Base-by-base conservation (phyloP, 1,284 basidiomycete genomes). In the Sanguinoderma infundibulare region DNA sequence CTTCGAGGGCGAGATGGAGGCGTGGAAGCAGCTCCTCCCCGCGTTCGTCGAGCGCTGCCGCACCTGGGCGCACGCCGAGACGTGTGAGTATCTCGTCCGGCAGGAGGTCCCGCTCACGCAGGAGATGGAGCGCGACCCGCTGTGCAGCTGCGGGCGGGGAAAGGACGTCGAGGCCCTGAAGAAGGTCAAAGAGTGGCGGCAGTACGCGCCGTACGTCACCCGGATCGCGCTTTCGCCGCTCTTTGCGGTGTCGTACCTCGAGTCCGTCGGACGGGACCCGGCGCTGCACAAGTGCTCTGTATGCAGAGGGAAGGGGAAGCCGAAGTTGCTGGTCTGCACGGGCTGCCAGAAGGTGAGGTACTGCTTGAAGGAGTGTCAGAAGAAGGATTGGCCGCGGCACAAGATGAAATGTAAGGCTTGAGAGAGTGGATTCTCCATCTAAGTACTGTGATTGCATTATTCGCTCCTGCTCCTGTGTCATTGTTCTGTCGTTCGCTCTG, bases 91-190 rank as follows among this genome's bases (percentile, higher is more conserved):
- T 68, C 17, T 61, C 6, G 32, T 46, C 3, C 61, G 63, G 2
- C 74, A 74, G 3, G 59, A 35, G 4, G 69, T 78, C n/a, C 78
- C 81, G 0, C 63, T 75, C 3, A 69, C 70, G 15, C 55, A 69
- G 4, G 73, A 75, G 34, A 26, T 5, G 7, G 70, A 61, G 0
- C 68, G 70, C 30, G 72, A 69, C 30, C 79, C 82, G 0, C 72
- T 84, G 17, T 87, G 85, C 66, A 72, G 72, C 0, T 87, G 85
- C 56, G 85, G 85, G 1, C 63, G 71, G 24, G 83, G 84, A 0
- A 71, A 77, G 32, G 76, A 79, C 55, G 68, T 76, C 5, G 76
- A 73, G 1, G 59, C 57, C 2, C 69, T 82, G 40, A 66, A 64
- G 1, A 62, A 67, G 15, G 68, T 71, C 14, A 40, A 60, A 8